Base-by-base conservation (phyloP, 306 rosid species). In the Lathyrus oleraceus region DNA sequence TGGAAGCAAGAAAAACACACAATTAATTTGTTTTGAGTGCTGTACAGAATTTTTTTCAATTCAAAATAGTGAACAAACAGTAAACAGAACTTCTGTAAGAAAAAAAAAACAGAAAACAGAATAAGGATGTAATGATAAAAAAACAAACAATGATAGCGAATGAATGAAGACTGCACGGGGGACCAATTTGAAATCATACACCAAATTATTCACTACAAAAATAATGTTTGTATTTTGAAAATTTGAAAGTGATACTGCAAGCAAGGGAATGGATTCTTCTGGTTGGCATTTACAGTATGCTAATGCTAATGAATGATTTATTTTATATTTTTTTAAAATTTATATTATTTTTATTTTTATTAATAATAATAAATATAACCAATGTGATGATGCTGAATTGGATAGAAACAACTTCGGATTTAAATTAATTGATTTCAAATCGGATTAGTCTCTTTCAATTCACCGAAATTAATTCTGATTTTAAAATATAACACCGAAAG, bases 1-100 rank as follows among this genome's bases (percentile, higher is more conserved):
- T 81, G 87, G 77, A 11, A 65, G 51, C 85, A 77, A 72, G 68
- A 67, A 63, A 5, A 68, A 36, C 59, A 54, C 64, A 79, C 67
- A 19, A 83, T 75, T 51, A 52, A 71, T 64, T 39, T 70, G 73
- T 65, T 56, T 69, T 38, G 42, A 58, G 45, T 15, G 54, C 47
- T 70, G n/a, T 36, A 20, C 44, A 36, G 45, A 44, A 63, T 25
- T 72, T 60, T 77, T 60, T 60, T 45, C 61, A 42, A 56, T 61
- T 76, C 36, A 6, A 60, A 77, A 70, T 45, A 32, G 25, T 10
- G 40, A 43, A 36, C 23, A 48, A 25, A 25, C 28, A 25, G 28
- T 25, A 35, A 35, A 8, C 39, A 35, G 10, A 35, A 30, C 35
- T 30, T 23, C 25, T 23, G 2, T 2, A 3, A 71, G 45, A 43